Conservation (phyloP, 176 grass and related monocot genomes). For the Aechmea fasciata region DNA sequence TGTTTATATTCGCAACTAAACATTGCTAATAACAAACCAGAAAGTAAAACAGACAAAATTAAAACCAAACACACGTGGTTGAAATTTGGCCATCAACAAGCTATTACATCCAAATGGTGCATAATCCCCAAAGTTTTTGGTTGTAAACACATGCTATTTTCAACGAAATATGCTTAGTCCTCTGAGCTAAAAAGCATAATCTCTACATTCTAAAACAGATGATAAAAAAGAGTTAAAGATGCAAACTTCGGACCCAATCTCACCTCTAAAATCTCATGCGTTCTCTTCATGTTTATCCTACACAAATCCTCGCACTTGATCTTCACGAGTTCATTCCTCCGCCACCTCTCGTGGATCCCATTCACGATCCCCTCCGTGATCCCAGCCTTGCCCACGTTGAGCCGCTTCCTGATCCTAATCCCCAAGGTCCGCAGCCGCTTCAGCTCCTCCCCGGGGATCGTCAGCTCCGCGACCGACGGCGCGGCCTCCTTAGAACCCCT, state of each 20-base stretch:
- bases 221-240: background rate
- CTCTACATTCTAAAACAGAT: background rate
- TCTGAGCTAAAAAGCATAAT: background rate
- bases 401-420: slow-evolving; percentile 38
- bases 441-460: slow-evolving; percentile 43
- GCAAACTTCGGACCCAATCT: background rate
- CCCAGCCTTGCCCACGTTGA: slow-evolving; percentile 68
- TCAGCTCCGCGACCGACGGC: slow-evolving; percentile 56
- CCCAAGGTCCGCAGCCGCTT: slow-evolving; percentile 51
- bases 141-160: background rate
- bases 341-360: slow-evolving; percentile 86
- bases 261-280: slow-evolving; percentile 85
- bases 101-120: background rate
- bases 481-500: slow-evolving; percentile 8
- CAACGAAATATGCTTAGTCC: background rate
- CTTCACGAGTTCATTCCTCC: slow-evolving; percentile 64
- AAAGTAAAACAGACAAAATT: no score
- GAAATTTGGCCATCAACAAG: background rate
- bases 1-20: slow-evolving; percentile 2
- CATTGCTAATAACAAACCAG: background rate
- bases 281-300: slow-evolving; percentile 86
- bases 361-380: slow-evolving; percentile 83
- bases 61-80: background rate
- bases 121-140: background rate
- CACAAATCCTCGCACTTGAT: slow-evolving; percentile 71